A percentile compares a stretch with the other conserved stretches of the same genome.
phyloP scores from a whole-genome alignment of 2,329 filamentous ascomycete genomes.

The Parasarocladium wereldwijsianum region DNA sequence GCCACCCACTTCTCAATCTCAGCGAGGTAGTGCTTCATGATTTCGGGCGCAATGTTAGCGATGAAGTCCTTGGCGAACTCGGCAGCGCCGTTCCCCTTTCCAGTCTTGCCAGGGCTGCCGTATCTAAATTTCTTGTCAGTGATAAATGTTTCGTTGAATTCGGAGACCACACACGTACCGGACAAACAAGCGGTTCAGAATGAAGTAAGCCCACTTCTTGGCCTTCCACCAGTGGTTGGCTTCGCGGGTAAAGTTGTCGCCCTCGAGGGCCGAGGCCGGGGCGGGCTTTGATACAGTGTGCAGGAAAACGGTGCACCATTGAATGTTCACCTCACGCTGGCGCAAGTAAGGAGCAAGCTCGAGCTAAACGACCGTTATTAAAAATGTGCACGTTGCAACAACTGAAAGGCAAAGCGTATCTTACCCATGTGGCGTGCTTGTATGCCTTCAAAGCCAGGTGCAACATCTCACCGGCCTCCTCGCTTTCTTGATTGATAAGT shows the following conservation, averaged over 20 bases:
- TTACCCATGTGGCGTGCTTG: conserved; percentile 92
- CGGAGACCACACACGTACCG: conserved; percentile 38
- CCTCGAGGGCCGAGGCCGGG: conserved; percentile 70
- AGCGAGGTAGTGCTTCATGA: conserved; percentile 83
- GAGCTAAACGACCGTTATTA: no score
- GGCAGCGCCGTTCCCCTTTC: conserved; percentile 60
- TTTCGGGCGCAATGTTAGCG: conserved; percentile 82
- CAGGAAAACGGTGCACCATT: conserved; percentile 93
- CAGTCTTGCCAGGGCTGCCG: conserved; percentile 67
- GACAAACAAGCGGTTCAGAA: conserved; percentile 89
- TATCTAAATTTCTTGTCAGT: conserved; percentile 41
- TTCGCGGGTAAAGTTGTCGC: conserved; percentile 72
- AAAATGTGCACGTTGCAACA: not conserved
- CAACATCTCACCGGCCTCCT: conserved; percentile 94
- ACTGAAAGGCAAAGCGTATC: no score
- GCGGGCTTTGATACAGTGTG: conserved; percentile 75
- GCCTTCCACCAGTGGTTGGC: conserved; percentile 98
- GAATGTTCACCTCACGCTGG: conserved; percentile 70
- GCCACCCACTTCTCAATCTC: conserved; percentile 97
- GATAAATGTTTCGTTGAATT: not conserved
- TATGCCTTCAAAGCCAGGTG: conserved; percentile 91
- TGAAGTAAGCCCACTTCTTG: conserved; percentile 99
- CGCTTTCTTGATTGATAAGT: conserved; percentile 76
- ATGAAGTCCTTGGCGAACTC: conserved; percentile 86
- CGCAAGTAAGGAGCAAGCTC: conserved; percentile 69